Base-by-base conservation (phyloP, 257 asterid species). In the Voacanga thouarsii region DNA sequence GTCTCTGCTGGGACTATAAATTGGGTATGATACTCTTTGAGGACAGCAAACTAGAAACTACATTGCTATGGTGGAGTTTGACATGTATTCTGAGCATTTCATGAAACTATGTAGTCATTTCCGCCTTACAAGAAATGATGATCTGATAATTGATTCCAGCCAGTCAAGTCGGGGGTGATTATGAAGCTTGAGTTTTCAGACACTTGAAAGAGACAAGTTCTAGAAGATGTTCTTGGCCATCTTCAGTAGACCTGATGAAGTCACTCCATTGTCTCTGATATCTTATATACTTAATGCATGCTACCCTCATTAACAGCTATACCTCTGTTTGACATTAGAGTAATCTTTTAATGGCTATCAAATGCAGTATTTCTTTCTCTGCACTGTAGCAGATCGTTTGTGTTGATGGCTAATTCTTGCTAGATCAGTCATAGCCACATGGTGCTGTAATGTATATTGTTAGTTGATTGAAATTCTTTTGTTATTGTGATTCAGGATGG, bases 1-100 rank as follows among this genome's bases (percentile, higher is more conserved):
- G 96, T 95, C 83, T 95, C 99, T 73, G 93, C 99, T 57, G 99
- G 99, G 70, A 95, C 98, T 78, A 87, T 93, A 82, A 95, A 95
- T 78, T 95, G 99, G 99, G 99, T 95, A 90, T 70, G 93, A 78
- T 80, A 82, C 79, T 79, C 53, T 18, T 66, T 67, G 30, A 7
- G 39, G 56, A 44, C 61, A 41, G 53, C 24, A 41, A 65, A 67
- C 5, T 37, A 19, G 50, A 19, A 10, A 18, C 73, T 68, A 68
- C 15, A 68, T 16, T 68, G 53, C 51, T 4, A 30, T 4, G 6
- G 30, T 37, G 0, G 71, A 16, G 49, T 66, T 66, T 37, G 49
- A 66, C 45, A 33, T 23, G 3, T 68, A 33, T 60, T 23, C 44
- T 21, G 61, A 33, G 23, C 5, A 44, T 57, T 16, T 24, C 28